Evolutionary conservation across 441 rosid species (phyloP).

Genomic region (Pelargonium hybrid): DNA sequence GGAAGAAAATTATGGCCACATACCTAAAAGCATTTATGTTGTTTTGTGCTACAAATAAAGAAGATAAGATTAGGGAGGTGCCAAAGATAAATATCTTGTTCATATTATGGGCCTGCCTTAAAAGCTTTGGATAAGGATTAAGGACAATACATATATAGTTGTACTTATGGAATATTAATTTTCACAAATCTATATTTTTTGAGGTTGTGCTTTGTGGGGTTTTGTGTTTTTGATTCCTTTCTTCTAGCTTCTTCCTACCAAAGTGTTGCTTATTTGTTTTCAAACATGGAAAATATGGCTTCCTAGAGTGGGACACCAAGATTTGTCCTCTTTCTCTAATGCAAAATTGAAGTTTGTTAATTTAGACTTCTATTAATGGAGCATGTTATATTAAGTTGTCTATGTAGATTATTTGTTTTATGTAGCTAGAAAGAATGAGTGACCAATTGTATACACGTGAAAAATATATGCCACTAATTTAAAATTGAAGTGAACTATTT

Average conservation of each 20-base stretch:
- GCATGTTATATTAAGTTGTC: too few relatives aligned
- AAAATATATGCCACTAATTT: too few relatives aligned
- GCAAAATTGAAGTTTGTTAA: background rate
- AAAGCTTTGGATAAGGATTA: background rate
- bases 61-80: slow-evolving; percentile 1
- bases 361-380: too few relatives aligned
- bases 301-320: background rate
- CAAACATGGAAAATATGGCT: background rate
- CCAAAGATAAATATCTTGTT: background rate
- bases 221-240: background rate
- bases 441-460: too few relatives aligned
- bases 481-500: too few relatives aligned
- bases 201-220: background rate
- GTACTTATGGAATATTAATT: background rate
- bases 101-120: background rate
- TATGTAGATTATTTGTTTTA: too few relatives aligned
- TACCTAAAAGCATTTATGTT: background rate
- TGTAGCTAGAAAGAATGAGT: too few relatives aligned
- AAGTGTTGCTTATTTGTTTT: background rate
- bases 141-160: background rate
- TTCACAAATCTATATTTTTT: background rate
- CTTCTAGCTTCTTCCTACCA: background rate
- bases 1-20: background rate
- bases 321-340: background rate
- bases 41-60: background rate